Evolutionary conservation across 2,329 filamentous ascomycete species (phyloP), one percentile per base, ranked within the genome.

Genomic region (Aspergillus ruber): DNA sequence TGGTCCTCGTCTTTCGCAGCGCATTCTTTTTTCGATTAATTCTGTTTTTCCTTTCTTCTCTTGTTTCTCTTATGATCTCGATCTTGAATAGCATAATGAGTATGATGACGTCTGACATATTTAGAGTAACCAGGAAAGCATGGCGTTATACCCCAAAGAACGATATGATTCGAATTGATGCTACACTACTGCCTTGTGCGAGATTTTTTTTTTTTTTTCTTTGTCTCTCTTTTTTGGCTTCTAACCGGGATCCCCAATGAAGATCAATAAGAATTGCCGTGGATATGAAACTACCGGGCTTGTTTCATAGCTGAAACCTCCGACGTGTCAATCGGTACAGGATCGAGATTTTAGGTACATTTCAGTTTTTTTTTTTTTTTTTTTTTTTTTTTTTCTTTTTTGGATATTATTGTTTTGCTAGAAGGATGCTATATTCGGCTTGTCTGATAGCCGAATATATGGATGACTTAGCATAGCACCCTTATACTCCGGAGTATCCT

Each of bases 101-200:
- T 39, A 59, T 58, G 53, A 60, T 44, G 54, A 57, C 6, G 51
- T 49, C 54, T 53, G 51, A 51, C 55, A 56, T 57, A 57, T 12
- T 39, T 39, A 39, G 36, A 39, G 56, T 56, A 58, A 51, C 56
- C 52, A 52, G 59, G 55, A 56, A 59, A 57, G 57, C 53, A 54
- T 45, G 61, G 60, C 61, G 61, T 64, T 64, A 52, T 57, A 59
- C 56, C 53, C 36, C 51, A 53, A 58, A 56, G 27, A 54, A 49
- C 51, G 49, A 21, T 35, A 42, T 25, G 10, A 25, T 20, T 15
- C 13, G 29, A 17, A 32, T 41, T 27, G 15, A 38, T 44, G n/a
- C 13, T 7, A 46, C 29, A 36, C 8, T 39, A 39, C 17, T 32
- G 29, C 17, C 23, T 39, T 35, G 42, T 45, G 6, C 17, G 36